Conservation (phyloP, 169 alveolate species). For the Eimeria maxima region DNA sequence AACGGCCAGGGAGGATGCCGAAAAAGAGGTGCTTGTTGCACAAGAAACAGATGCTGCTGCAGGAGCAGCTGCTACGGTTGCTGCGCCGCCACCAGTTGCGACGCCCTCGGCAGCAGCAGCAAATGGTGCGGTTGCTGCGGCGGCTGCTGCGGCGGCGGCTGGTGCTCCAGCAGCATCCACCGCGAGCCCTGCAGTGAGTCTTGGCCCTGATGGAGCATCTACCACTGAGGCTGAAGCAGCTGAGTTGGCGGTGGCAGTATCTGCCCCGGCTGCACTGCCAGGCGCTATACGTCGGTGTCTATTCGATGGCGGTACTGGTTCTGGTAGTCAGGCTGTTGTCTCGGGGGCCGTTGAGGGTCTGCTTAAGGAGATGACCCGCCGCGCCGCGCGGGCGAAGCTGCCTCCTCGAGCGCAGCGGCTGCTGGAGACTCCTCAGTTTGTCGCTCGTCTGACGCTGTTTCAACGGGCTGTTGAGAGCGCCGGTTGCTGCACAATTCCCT, state of each 20-base stretch:
- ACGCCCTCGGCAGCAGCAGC: constrained; percentile 7
- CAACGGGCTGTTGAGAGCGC: constrained; percentile 2
- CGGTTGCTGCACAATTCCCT: constrained; percentile 79
- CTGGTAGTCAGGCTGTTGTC: neutral
- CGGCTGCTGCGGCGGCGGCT: neutral
- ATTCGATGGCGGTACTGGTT: neutral
- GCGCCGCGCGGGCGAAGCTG: neutral
- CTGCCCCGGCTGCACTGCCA: neutral
- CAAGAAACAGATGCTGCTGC: neutral
- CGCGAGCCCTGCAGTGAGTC: too few relatives aligned
- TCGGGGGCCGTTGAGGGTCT: neutral
- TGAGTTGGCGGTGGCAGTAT: neutral
- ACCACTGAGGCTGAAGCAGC: neutral
- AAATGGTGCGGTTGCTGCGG: neutral
- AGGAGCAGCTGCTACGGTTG: neutral
- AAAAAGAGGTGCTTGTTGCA: neutral
- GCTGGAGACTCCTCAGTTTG: constrained; percentile 75
- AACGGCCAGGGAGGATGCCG: neutral
- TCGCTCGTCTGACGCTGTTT: constrained; percentile 55
- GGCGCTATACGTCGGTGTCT: neutral
- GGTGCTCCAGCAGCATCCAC: neutral
- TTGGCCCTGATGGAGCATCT: neutral
- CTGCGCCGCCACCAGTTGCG: neutral
- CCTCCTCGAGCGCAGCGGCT: constrained; percentile 32
- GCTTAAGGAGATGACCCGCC: neutral